Evolutionary conservation across 2,329 filamentous ascomycete species (phyloP), one percentile per base, ranked within the genome.

Genomic region (Monosporascus sp.): DNA sequence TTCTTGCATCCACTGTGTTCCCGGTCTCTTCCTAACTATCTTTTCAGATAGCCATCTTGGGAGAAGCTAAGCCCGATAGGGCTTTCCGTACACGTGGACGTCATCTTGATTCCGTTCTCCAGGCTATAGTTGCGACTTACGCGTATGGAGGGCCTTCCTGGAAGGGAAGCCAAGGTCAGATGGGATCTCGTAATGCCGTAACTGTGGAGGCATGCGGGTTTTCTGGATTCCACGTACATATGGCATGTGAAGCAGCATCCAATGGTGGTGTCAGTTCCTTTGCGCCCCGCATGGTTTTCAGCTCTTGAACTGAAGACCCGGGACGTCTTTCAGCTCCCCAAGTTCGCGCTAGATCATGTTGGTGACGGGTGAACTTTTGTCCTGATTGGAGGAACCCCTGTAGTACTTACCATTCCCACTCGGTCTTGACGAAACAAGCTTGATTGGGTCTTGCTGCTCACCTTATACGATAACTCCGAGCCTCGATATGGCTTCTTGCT

Each of bases 241-340:
- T 52, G 48, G 51, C 50, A 50, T 51, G 48, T 47, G 43, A 40
- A 52, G 20, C 52, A 50, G 41, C 45, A 56, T 53, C 64, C 64
- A 65, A 66, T 66, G 36, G 54, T 59, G 51, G 54, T 49, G 58
- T 56, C 63, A 61, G 62, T 65, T 63, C 58, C 56, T 54, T 24
- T 54, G 61, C 59, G 60, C 54, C 54, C 55, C 53, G 51, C 58
- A 49, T 59, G 47, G 46, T 55, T 66, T 66, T 65, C 63, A 65
- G 63, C 63, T 65, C 52, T 19, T 19, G 6, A 43, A 53, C 31
- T 55, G 36, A 51, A 60, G 44, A 54, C 48, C 53, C 58, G 22
- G 31, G 55, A 54, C 50, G 57, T 52, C 55, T 64, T 66, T 64
- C 62, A 66, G 62, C 61, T 57, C 52, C 51, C 27, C 45, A 51